Conservation (phyloP, 805 yeast species). For the Starmerella geochares region DNA sequence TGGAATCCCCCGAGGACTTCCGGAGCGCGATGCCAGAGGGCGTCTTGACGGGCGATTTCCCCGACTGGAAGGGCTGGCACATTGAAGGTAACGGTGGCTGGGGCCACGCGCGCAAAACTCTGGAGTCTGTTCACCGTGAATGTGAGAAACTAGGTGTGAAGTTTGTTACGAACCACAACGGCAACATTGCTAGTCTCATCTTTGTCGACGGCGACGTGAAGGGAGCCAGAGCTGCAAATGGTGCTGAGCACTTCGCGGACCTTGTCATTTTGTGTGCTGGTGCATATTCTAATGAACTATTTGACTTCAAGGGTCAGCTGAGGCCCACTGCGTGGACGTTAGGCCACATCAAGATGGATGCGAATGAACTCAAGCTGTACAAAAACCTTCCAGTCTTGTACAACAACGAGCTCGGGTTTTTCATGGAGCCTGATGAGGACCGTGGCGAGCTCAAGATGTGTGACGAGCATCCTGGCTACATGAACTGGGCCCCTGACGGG, state of each 20-base stretch:
- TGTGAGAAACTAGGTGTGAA: constrained; percentile 2
- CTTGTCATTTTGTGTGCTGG: background rate
- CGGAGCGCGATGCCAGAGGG: background rate
- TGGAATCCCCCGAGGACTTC: background rate
- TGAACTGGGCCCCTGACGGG: background rate
- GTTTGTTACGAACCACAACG: constrained; percentile 3
- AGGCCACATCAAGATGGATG: background rate
- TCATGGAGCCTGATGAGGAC: constrained; percentile 5
- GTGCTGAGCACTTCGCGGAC: constrained; percentile 1
- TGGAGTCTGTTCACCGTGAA: constrained; percentile 1
- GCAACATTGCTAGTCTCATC: background rate
- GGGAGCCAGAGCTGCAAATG: background rate
- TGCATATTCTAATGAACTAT: constrained; percentile 1
- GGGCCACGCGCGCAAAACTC: constrained; percentile 3
- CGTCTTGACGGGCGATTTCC: constrained; percentile 1
- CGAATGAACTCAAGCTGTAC: background rate
- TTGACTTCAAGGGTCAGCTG: constrained; percentile 1
- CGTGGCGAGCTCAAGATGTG: constrained; percentile 4
- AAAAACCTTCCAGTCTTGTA: constrained; percentile 2
- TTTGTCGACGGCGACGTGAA: constrained; percentile 3
- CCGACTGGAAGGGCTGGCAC: constrained; percentile 4
- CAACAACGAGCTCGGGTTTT: constrained; percentile 4
- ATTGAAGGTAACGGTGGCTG: background rate
- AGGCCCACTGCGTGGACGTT: constrained; percentile 2
- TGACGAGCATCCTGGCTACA: constrained; percentile 4